A percentile compares a stretch with the other conserved stretches of the same genome.
These are phyloP conservation scores for Sindora glabra DNA, from an alignment of 306 rosid genomes.

Conservation along the genomic window DNA sequence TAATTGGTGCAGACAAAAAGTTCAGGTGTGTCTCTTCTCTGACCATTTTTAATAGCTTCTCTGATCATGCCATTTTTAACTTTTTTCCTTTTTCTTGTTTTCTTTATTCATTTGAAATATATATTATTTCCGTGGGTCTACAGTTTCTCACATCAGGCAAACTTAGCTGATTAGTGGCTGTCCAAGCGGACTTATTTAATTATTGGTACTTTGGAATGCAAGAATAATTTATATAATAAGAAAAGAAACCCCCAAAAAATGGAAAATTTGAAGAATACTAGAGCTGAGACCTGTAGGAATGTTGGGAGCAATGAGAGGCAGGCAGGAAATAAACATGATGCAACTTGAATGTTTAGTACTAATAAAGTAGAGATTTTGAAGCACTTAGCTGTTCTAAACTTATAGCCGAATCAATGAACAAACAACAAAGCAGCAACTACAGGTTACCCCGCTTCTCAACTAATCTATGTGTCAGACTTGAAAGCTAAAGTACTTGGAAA, in stretches of 20 bases:
- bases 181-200: not conserved
- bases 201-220: not conserved
- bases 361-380: too few species aligned
- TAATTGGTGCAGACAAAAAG: constrained; percentile 70
- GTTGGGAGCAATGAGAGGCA: not conserved
- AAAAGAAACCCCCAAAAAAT: too few species aligned
- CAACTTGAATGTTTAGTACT: too few species aligned
- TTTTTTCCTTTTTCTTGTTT: not conserved
- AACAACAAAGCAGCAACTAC: not conserved
- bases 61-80: not conserved
- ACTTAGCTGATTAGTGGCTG: constrained; percentile 1
- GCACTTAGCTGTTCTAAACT: too few species aligned
- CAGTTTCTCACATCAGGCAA: not conserved
- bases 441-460: too few species aligned
- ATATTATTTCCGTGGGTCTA: not conserved
- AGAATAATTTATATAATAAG: not conserved
- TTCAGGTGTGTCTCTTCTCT: constrained; percentile 47
- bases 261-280: not conserved
- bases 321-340: too few species aligned
- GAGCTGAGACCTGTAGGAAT: not conserved
- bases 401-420: not conserved
- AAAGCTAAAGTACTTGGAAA: not conserved
- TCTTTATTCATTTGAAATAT: not conserved
- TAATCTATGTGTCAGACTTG: not conserved
- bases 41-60: too few species aligned